A percentile compares a stretch with the other conserved stretches of the same genome.
These are phyloP conservation scores for Mycena capillaripes DNA, from an alignment of 768 basidiomycete species.

Conservation along the genomic window DNA sequence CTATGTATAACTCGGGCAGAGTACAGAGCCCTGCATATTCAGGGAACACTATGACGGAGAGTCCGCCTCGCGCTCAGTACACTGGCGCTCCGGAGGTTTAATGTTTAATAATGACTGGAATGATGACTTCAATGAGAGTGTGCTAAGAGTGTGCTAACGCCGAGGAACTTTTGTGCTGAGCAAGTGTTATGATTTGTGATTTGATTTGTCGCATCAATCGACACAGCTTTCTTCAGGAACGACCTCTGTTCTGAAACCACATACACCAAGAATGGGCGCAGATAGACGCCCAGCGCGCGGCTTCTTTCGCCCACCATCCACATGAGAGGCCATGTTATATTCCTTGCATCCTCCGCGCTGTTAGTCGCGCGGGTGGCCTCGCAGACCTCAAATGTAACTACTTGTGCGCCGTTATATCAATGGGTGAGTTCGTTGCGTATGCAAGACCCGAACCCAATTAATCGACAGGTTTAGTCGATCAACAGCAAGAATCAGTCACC, in stretches of 20 bases:
- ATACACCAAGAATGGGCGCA: conserved; percentile 13
- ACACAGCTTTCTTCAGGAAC: conserved; percentile 32
- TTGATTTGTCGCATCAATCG: too few relatives aligned
- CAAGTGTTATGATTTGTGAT: too few relatives aligned
- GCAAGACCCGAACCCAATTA: not conserved
- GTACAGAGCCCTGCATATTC: conserved; percentile 32
- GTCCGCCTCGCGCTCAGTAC: conserved; percentile 33
- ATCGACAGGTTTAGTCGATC: conserved; percentile 42
- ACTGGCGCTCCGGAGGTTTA: conserved; percentile 40
- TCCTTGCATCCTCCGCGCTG: conserved; percentile 13
- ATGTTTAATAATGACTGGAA: not conserved
- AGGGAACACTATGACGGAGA: conserved; percentile 27
- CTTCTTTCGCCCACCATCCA: conserved; percentile 29
- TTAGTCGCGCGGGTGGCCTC: conserved; percentile 39
- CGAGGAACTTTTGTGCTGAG: too few relatives aligned
- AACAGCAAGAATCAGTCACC: conserved; percentile 63
- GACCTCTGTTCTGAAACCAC: not conserved
- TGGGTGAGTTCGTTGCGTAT: conserved; percentile 48
- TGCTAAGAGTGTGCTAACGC: too few relatives aligned
- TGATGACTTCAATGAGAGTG: not conserved
- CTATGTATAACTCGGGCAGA: conserved; percentile 24
- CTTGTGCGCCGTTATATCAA: conserved; percentile 50
- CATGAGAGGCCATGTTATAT: conserved; percentile 21
- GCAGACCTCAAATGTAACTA: conserved; percentile 54
- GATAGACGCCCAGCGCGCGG: not conserved